Evolutionary conservation across 2,329 filamentous ascomycete genomes (phyloP), one percentile per base, ranked within the genome.

Genomic region (Pseudogymnoascus sp.): DNA sequence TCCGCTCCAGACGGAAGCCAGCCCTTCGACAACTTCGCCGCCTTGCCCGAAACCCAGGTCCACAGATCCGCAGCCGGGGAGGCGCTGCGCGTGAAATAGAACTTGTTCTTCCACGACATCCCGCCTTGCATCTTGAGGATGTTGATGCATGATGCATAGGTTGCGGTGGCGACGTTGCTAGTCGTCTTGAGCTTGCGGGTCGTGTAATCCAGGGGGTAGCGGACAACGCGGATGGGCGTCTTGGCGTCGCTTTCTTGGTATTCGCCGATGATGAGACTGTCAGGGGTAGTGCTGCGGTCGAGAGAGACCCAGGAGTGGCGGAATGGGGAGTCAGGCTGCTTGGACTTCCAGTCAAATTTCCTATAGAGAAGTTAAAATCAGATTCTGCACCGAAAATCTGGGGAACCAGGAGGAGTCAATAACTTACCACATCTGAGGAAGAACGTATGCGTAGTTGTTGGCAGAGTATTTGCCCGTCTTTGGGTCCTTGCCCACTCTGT

Each of bases 261-360:
- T 62, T 75, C 73, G 38, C 73, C 73, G 0, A 74, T 66, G 7
- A 74, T 61, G 8, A 75, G 63, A 11, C 66, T 70, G 61, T 72
- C 67, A 2, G 70, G 69, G 6, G 61, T 65, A 33, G 69, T 68
- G 25, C 68, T 74, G 35, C 72, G 67, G 63, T 75, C 73, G n/a
- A 75, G 69, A 1, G 72, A 66, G 37, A 74, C 66, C 62, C 64
- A 75, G 14, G 72, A 73, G 68, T 71, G 71, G 14, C 68, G 68
- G 66, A 74, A 73, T 4, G 66, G 61, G 30, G 71, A 69, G 36
- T 61, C 57, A 1, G 64, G 62, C 2, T 66, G 67, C 64, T 53
- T 12, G 28, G 47, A 11, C 8, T 53, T 53, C 47, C 47, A 53
- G 47, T 53, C 47, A 5, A 53, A 53, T 53, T 53, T 53, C 47